phyloP scores from a whole-genome alignment of 2,329 filamentous ascomycete genomes.

The Tricladium varicosporioides region DNA sequence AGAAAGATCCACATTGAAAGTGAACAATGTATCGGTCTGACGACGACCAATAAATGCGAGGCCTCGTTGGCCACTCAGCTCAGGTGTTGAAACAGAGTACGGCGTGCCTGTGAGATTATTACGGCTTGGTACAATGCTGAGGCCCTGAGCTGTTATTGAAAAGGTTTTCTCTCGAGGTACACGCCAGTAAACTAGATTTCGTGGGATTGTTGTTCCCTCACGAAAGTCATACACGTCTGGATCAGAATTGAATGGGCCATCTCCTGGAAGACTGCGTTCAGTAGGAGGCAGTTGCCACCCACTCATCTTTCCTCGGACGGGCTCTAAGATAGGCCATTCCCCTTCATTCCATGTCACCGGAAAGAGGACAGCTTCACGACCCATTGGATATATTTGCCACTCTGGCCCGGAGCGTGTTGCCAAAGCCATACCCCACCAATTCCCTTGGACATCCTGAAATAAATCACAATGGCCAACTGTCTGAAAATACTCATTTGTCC shows the following conservation, averaged over 20 bases:
- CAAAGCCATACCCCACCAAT: conserved; percentile 51
- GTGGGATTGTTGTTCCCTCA: conserved; percentile 43
- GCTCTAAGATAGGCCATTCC: conserved; percentile 45
- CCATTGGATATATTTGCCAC: conserved; percentile 49
- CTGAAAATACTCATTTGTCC: conserved; percentile 46
- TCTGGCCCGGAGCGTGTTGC: conserved; percentile 43
- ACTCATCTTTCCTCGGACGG: conserved; percentile 43
- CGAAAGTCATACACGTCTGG: conserved; percentile 46
- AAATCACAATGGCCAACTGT: conserved; percentile 55
- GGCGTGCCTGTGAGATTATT: conserved; percentile 54
- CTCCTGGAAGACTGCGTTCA: conserved; percentile 37
- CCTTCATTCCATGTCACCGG: conserved; percentile 46
- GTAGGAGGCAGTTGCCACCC: conserved; percentile 39
- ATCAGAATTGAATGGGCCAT: conserved; percentile 42
- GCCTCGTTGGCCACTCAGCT: conserved; percentile 37
- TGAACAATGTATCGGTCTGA: conserved; percentile 55
- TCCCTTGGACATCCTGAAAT: conserved; percentile 47
- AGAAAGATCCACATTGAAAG: conserved; percentile 45
- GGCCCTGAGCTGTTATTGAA: conserved; percentile 41
- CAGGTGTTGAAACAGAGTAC: conserved; percentile 43
- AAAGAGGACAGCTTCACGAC: conserved; percentile 49
- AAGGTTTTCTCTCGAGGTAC: conserved; percentile 46
- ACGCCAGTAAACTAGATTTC: conserved; percentile 55
- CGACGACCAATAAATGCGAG: conserved; percentile 47
- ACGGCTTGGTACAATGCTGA: conserved; percentile 46